Conservation (phyloP, 2,329 filamentous ascomycete genomes). For the Tetracladium maxilliforme region DNA sequence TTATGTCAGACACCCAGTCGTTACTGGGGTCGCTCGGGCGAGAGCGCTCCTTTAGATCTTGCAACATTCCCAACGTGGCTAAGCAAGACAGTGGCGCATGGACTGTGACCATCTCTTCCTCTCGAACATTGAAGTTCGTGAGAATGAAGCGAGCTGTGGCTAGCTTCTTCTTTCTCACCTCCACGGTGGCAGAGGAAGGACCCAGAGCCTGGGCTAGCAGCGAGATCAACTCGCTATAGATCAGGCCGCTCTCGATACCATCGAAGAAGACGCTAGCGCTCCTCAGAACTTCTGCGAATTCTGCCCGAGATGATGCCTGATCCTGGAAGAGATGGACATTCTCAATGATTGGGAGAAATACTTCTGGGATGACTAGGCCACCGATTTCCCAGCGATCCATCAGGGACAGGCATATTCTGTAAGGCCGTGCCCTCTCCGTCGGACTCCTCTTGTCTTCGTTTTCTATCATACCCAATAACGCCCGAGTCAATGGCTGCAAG, state of each 20-base stretch:
- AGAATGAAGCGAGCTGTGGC: slow-evolving; percentile 70
- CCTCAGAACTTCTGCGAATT: slow-evolving; percentile 75
- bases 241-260: slow-evolving; percentile 84
- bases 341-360: slow-evolving; percentile 76
- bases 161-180: slow-evolving; percentile 46
- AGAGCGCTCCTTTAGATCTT: too few species aligned
- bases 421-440: slow-evolving; percentile 65
- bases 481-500: slow-evolving; percentile 55
- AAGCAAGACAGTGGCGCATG: slow-evolving; percentile 73
- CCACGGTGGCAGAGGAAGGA: slow-evolving; percentile 20
- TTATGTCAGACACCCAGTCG: too few species aligned
- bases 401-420: slow-evolving; percentile 80
- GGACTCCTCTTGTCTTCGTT: slow-evolving; percentile 32
- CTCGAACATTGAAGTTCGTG: slow-evolving; percentile 77
- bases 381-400: slow-evolving; percentile 99
- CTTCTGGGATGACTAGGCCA: slow-evolving; percentile 70
- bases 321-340: slow-evolving; percentile 65
- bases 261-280: slow-evolving; percentile 96
- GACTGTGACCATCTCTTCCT: slow-evolving; percentile 86
- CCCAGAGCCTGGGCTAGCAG: slow-evolving; percentile 48
- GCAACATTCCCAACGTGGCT: too few species aligned
- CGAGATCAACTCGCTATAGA: slow-evolving; percentile 70
- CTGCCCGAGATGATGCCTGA: slow-evolving; percentile 44
- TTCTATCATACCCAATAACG: slow-evolving; percentile 65
- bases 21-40: slow-evolving; percentile 38